Conservation (phyloP, 306 rosid species). For the Macrotyloma uniflorum region DNA sequence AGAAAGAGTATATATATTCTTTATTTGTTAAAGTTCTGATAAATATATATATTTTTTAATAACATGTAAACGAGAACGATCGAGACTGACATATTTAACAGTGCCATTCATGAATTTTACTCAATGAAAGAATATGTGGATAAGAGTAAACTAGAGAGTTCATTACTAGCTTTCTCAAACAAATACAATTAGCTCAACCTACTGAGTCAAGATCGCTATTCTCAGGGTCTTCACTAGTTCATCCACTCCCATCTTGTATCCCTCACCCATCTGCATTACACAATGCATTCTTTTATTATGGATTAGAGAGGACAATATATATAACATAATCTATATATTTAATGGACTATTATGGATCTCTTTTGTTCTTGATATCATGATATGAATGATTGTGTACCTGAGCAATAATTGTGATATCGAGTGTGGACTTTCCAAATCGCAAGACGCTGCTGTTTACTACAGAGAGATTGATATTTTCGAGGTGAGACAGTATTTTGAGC, state of each 20-base stretch:
- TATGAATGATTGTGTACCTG: slow-evolving; percentile 25
- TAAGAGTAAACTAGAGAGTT: background rate
- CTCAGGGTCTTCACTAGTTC: slow-evolving; percentile 39
- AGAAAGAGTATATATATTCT: too few species aligned
- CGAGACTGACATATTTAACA: background rate
- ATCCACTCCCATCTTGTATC: slow-evolving; percentile 29
- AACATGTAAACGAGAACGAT: background rate
- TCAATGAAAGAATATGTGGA: background rate
- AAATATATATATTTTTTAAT: too few species aligned
- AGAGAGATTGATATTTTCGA: slow-evolving; percentile 41
- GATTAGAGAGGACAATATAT: too few species aligned
- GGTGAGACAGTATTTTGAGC: slow-evolving; percentile 40
- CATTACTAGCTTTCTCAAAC: background rate
- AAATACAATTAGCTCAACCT: slow-evolving; percentile 4
- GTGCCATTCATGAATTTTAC: background rate
- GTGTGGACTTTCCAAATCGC: slow-evolving; percentile 42
- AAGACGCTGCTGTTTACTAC: slow-evolving; percentile 39
- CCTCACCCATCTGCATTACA: slow-evolving; percentile 43
- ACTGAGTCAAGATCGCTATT: slow-evolving; percentile 24
- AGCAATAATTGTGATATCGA: slow-evolving; percentile 46
- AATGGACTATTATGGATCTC: background rate
- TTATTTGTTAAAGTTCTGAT: too few species aligned
- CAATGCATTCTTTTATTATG: background rate
- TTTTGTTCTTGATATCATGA: background rate
- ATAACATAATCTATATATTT: too few species aligned